A percentile compares a stretch with the other conserved stretches of the same genome.
Conservation (phyloP, 164 flowering plant species). For the Nymphaea colorata region DNA sequence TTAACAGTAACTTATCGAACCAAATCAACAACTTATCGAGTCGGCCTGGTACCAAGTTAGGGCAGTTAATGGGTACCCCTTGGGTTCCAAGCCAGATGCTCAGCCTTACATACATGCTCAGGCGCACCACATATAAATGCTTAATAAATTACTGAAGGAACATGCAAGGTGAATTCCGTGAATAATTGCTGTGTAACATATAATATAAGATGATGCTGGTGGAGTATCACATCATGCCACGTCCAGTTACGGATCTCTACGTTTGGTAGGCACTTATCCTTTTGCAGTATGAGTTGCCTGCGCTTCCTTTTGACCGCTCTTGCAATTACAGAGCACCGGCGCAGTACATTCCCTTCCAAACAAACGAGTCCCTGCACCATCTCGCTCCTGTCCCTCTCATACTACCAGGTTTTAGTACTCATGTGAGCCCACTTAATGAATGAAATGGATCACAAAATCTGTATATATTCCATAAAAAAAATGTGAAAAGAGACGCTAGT, state of each 20-base stretch:
- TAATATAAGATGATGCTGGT: background rate
- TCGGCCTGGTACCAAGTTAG: no score
- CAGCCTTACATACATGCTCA: no score
- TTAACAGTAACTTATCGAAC: no score
- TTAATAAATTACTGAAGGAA: no score
- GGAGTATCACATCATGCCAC: background rate
- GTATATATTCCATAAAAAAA: background rate
- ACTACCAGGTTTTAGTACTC: background rate
- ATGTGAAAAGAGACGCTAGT: background rate
- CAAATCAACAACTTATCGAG: no score
- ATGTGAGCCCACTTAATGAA: background rate
- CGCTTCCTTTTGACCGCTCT: background rate
- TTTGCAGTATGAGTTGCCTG: background rate
- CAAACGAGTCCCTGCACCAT: background rate
- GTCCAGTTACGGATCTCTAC: background rate
- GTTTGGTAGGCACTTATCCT: background rate
- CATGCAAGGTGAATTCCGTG: no score
- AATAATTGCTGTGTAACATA: no score
- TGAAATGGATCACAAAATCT: background rate
- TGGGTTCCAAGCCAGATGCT: no score
- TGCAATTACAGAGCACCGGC: background rate
- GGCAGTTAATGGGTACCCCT: no score
- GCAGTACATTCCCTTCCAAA: background rate
- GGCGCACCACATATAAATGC: no score
- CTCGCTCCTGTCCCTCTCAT: background rate